Percentiles rank a stretch among this genome's conserved stretches.
These are phyloP conservation scores for Penicillium egyptiacum DNA, from an alignment of 495 filamentous ascomycete genomes.

Conservation along the genomic window DNA sequence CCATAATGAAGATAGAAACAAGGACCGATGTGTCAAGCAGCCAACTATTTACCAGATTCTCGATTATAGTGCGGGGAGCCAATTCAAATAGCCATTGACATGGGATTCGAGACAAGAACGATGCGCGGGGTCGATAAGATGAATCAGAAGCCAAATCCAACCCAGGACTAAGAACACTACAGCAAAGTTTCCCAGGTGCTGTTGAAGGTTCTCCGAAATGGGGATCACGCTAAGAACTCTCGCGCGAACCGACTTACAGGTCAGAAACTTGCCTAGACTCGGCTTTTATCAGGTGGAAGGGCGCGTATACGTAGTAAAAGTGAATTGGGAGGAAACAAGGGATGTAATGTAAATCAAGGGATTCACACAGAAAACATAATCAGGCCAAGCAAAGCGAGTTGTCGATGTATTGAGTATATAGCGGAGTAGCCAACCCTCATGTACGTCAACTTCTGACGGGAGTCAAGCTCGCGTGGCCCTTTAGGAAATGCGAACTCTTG, in stretches of 20 bases:
- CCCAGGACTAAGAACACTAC: neutral
- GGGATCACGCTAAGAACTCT: slow-evolving; percentile 1
- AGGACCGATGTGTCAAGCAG: slow-evolving; percentile 1
- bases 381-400: neutral
- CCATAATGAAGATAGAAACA: slow-evolving; percentile 22
- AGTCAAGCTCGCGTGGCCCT: neutral
- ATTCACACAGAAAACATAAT: neutral
- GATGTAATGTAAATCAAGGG: slow-evolving; percentile 10
- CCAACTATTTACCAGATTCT: neutral
- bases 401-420: neutral
- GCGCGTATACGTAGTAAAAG: neutral
- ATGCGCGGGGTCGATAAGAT: neutral
- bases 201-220: neutral
- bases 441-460: neutral
- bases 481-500: neutral
- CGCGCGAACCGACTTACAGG: slow-evolving; percentile 16
- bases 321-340: slow-evolving; percentile 13
- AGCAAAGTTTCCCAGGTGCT: neutral
- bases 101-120: neutral
- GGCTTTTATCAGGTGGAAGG: neutral
- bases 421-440: neutral
- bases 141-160: slow-evolving; percentile 1
- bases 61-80: slow-evolving; percentile 6
- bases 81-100: slow-evolving; percentile 19
- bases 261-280: slow-evolving; percentile 10